Conservation (phyloP, 371 early-diverging fungal genomes). For the Mortierella sp. region DNA sequence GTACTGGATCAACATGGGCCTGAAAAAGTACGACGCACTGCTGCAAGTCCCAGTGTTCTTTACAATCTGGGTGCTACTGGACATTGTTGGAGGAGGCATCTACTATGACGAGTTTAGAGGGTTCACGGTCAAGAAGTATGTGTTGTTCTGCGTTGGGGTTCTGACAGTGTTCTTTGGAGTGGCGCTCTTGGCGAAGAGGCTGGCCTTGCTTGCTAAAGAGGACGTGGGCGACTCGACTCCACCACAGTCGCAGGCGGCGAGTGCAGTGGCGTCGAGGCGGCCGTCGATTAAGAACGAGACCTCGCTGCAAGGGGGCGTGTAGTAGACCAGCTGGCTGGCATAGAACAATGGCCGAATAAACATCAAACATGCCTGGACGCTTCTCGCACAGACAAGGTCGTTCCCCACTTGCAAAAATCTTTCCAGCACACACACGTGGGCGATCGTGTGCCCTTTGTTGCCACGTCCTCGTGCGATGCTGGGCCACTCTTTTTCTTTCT, state of each 20-base stretch:
- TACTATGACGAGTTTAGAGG: constrained; percentile 85
- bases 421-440: too few relatives aligned
- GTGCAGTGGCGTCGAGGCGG: constrained; percentile 13
- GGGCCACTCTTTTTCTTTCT: too few relatives aligned
- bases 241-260: not conserved
- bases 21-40: constrained; percentile 86
- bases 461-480: too few relatives aligned
- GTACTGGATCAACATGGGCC: constrained; percentile 85
- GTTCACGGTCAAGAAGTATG: constrained; percentile 74
- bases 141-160: constrained; percentile 75
- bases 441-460: too few relatives aligned
- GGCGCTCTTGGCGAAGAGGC: constrained; percentile 56
- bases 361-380: too few relatives aligned
- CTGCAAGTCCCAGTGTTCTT: constrained; percentile 89
- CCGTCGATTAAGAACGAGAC: constrained; percentile 1
- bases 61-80: constrained; percentile 81
- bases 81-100: constrained; percentile 83
- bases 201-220: constrained; percentile 53
- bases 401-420: too few relatives aligned
- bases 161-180: constrained; percentile 83
- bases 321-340: too few relatives aligned
- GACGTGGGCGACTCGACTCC: constrained; percentile 29
- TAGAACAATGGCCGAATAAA: too few relatives aligned
- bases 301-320: not conserved
- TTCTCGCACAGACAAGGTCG: too few relatives aligned